Conservation (phyloP, 305 asterid genomes). For the Fraxinus albicans region DNA sequence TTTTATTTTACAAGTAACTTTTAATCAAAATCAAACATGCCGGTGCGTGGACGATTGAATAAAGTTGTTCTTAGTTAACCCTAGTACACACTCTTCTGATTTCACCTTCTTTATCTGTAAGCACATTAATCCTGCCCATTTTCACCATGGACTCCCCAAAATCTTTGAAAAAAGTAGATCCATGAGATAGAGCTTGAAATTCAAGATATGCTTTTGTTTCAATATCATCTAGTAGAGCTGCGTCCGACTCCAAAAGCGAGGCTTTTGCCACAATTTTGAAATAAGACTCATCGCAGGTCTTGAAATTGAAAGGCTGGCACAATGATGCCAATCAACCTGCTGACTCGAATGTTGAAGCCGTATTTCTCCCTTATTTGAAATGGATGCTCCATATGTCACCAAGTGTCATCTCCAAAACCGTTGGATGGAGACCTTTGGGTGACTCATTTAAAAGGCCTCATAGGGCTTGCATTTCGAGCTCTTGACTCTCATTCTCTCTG, state of each 20-base stretch:
- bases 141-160: slow-evolving; percentile 37
- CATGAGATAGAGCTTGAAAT: slow-evolving; percentile 17
- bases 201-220: slow-evolving; percentile 27
- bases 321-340: too few relatives aligned
- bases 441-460: too few relatives aligned
- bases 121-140: slow-evolving; percentile 35
- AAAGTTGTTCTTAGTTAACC: neutral
- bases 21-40: neutral
- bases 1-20: neutral
- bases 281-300: slow-evolving; percentile 27
- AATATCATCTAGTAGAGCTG: slow-evolving; percentile 25
- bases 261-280: slow-evolving; percentile 24
- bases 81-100: slow-evolving; percentile 23
- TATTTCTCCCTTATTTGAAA: too few relatives aligned
- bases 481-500: too few relatives aligned
- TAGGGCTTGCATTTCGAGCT: too few relatives aligned
- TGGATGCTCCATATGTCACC: too few relatives aligned
- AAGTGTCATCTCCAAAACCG: too few relatives aligned
- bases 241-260: slow-evolving; percentile 34
- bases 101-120: slow-evolving; percentile 34
- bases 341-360: too few relatives aligned
- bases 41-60: too few relatives aligned
- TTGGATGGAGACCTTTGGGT: too few relatives aligned
- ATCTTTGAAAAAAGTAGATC: slow-evolving; percentile 30
- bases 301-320: neutral